These are phyloP conservation scores for Actinomortierella ambigua DNA, from an alignment of 371 early-diverging fungal genomes.

Conservation along the genomic window DNA sequence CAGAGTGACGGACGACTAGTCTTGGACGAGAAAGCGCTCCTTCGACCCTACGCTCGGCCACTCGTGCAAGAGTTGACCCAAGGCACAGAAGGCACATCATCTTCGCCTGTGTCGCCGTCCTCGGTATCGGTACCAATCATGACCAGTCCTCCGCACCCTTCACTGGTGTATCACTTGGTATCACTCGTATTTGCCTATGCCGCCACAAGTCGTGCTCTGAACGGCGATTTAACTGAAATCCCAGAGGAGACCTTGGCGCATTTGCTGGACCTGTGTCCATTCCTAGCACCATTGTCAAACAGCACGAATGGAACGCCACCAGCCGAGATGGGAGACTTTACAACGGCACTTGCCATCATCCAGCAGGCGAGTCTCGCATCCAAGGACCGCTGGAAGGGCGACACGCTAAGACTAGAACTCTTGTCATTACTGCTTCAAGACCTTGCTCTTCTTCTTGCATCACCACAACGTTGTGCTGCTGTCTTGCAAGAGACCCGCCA, in stretches of 20 bases:
- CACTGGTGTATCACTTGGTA: constrained; percentile 36
- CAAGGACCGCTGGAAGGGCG: constrained; percentile 36
- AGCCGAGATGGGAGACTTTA: constrained; percentile 35
- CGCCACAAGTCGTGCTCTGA: constrained; percentile 25
- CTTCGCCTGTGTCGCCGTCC: too few species aligned
- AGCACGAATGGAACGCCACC: neutral
- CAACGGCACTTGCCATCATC: constrained; percentile 35
- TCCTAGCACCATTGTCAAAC: constrained; percentile 20
- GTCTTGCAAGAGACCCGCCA: constrained; percentile 4
- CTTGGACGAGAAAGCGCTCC: constrained; percentile 35
- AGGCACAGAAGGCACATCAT: too few species aligned
- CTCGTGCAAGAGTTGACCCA: too few species aligned
- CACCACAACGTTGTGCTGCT: constrained; percentile 21
- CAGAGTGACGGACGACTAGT: constrained; percentile 9
- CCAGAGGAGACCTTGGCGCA: constrained; percentile 24
- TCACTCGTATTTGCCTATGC: constrained; percentile 34
- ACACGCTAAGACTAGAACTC: constrained; percentile 38
- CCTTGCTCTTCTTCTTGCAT: constrained; percentile 21
- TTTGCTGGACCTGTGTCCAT: constrained; percentile 38
- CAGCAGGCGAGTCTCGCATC: constrained; percentile 28
- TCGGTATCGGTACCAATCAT: constrained; percentile 1
- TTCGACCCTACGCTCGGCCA: constrained; percentile 9
- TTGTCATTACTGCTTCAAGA: constrained; percentile 24
- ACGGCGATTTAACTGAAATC: constrained; percentile 35
- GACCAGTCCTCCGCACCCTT: constrained; percentile 29